A percentile compares a stretch with the other conserved stretches of the same genome.
Conservation (phyloP, 1,284 basidiomycete genomes). For the Cerioporus squamosus region DNA sequence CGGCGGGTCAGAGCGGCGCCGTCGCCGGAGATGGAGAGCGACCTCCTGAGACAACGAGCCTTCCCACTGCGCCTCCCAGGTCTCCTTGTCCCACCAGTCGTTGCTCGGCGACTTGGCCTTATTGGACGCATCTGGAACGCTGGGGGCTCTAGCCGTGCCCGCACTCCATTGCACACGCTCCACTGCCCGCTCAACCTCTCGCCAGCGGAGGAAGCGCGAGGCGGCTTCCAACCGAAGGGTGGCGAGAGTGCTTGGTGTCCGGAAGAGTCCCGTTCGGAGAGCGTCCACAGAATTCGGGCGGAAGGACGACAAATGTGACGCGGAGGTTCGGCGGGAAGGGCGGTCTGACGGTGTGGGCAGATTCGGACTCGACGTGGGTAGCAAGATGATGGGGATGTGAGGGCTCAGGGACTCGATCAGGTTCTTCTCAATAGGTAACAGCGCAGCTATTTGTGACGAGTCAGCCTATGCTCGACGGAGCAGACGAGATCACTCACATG, state of each 20-base stretch:
- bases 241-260: slow-evolving; percentile 58
- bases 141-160: neutral
- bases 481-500: slow-evolving; percentile 41
- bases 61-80: slow-evolving; percentile 70
- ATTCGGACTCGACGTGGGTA: slow-evolving; percentile 39
- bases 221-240: slow-evolving; percentile 63
- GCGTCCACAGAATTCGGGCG: slow-evolving; percentile 51
- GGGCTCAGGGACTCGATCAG: slow-evolving; percentile 55
- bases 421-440: slow-evolving; percentile 42
- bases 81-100: slow-evolving; percentile 54
- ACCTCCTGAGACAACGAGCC: slow-evolving; percentile 59
- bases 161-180: slow-evolving; percentile 25
- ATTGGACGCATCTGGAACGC: neutral
- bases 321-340: slow-evolving; percentile 4
- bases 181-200: slow-evolving; percentile 63
- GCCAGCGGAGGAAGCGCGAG: slow-evolving; percentile 72
- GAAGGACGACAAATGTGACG: slow-evolving; percentile 53
- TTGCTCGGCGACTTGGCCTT: neutral
- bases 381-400: slow-evolving; percentile 60
- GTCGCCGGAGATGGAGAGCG: slow-evolving; percentile 37
- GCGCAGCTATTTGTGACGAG: slow-evolving; percentile 20
- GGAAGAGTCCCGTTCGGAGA: slow-evolving; percentile 63
- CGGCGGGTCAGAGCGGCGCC: slow-evolving; percentile 14
- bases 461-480: neutral
- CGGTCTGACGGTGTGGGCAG: neutral